A percentile compares a stretch with the other conserved stretches of the same genome.
These are phyloP conservation scores for Aureobasidium sp. DNA, from an alignment of 2,329 filamentous ascomycete species.

Conservation along the genomic window DNA sequence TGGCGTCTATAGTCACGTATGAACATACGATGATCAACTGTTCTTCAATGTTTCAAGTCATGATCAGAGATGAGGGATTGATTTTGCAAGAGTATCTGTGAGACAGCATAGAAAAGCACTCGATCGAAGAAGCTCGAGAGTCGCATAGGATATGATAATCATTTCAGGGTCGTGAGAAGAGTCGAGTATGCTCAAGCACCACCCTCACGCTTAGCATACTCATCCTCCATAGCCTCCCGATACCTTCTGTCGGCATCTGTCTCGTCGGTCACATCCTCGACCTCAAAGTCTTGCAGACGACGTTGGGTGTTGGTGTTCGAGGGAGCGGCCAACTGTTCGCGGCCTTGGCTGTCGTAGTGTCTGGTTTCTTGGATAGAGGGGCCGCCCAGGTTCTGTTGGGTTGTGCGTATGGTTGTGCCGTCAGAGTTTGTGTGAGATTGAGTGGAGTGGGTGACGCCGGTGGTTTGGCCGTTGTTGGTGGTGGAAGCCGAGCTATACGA, in stretches of 20 bases:
- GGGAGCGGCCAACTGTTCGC: slow-evolving; percentile 22
- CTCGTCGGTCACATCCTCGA: slow-evolving; percentile 28
- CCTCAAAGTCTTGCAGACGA: slow-evolving; percentile 17
- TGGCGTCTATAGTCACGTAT: background rate
- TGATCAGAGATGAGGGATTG: background rate
- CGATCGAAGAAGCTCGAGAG: background rate
- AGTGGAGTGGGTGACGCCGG: slow-evolving; percentile 21
- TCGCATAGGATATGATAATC: background rate
- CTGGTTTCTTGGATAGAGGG: slow-evolving; percentile 23
- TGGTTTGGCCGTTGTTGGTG: slow-evolving; percentile 20
- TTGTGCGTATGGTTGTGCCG: slow-evolving; percentile 23
- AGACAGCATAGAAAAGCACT: background rate
- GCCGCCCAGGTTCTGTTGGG: slow-evolving; percentile 27
- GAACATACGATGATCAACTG: background rate
- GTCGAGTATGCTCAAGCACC: slow-evolving; percentile 26
- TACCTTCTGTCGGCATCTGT: slow-evolving; percentile 33
- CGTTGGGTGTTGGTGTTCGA: background rate
- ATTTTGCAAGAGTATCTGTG: background rate
- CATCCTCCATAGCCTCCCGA: slow-evolving; percentile 37
- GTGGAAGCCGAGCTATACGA: slow-evolving; percentile 22
- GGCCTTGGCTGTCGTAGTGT: slow-evolving; percentile 27
- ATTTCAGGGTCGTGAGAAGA: background rate
- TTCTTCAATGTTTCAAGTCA: background rate
- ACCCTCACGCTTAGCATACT: slow-evolving; percentile 40
- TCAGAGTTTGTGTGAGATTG: slow-evolving; percentile 23